Percentiles rank a stretch among this genome's conserved stretches.
Conservation (phyloP, 2,329 filamentous ascomycete species). For the Colletotrichum spaethianum region DNA sequence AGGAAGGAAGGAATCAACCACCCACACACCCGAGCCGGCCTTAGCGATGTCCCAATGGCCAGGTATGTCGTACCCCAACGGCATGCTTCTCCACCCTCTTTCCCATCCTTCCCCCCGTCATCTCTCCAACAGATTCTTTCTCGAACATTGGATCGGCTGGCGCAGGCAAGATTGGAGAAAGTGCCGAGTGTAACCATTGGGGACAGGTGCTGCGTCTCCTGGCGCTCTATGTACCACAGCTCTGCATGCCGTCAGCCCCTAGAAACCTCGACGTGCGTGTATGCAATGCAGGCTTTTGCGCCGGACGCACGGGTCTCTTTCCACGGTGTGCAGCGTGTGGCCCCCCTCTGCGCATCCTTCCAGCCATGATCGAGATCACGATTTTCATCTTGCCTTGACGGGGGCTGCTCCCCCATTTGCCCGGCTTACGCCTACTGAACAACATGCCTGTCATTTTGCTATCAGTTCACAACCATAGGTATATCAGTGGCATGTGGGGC, state of each 20-base stretch:
- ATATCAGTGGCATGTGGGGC: background rate
- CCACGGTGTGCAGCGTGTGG: constrained; percentile 14
- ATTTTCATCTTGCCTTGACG: constrained; percentile 3
- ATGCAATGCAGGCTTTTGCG: constrained; percentile 6
- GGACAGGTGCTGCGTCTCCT: constrained; percentile 17
- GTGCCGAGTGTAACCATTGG: constrained; percentile 39
- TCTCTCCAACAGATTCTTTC: constrained; percentile 13
- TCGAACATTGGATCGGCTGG: constrained; percentile 28
- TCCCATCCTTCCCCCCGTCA: background rate
- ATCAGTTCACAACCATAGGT: background rate
- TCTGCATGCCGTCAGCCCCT: background rate
- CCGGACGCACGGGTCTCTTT: constrained; percentile 37
- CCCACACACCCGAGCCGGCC: background rate
- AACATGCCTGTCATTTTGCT: background rate
- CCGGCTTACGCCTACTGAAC: background rate
- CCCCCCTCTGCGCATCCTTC: background rate
- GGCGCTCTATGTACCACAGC: background rate
- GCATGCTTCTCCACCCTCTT: background rate
- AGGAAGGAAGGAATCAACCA: background rate
- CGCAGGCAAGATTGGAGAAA: constrained; percentile 10
- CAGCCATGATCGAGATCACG: background rate
- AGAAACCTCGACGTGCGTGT: constrained; percentile 18
- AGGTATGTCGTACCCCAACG: background rate
- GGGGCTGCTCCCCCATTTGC: background rate
- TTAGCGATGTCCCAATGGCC: constrained; percentile 6